These are phyloP conservation scores for Aphanocladium album DNA, from an alignment of 2,329 filamentous ascomycete genomes.

Conservation along the genomic window DNA sequence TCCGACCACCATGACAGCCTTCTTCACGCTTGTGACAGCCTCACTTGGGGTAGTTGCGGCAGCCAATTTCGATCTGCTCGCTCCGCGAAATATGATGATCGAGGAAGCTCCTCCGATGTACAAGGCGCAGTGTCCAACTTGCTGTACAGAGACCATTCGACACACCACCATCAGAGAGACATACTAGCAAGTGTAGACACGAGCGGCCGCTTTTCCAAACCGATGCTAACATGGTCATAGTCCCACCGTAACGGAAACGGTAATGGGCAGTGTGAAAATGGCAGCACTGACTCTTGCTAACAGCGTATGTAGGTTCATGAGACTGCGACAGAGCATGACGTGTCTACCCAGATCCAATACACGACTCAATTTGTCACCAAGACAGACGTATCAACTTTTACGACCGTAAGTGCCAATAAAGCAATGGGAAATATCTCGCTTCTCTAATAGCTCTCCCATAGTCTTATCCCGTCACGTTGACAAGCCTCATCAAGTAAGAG, in stretches of 20 bases:
- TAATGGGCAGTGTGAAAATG: background rate
- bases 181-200: background rate
- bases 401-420: background rate
- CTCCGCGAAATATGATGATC: background rate
- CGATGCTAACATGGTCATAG: background rate
- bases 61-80: background rate
- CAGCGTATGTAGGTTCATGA: background rate
- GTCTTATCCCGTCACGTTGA: slow-evolving; percentile 15
- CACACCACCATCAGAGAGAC: slow-evolving; percentile 1
- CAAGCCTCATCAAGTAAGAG: slow-evolving; percentile 14
- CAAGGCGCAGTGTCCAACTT: background rate
- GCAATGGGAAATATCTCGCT: background rate
- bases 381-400: slow-evolving; percentile 1
- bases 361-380: slow-evolving; percentile 1
- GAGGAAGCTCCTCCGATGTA: background rate
- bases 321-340: slow-evolving; percentile 1
- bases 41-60: background rate
- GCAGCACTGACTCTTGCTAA: background rate
- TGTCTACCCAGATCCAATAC: background rate
- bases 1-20: background rate
- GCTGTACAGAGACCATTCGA: background rate
- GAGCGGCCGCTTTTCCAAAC: background rate
- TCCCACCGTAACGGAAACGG: background rate
- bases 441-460: background rate
- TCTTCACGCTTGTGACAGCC: background rate